A percentile compares a stretch with the other conserved stretches of the same genome.
phyloP scores from a whole-genome alignment of 2,329 filamentous ascomycete species.

The Talaromyces sp. region DNA sequence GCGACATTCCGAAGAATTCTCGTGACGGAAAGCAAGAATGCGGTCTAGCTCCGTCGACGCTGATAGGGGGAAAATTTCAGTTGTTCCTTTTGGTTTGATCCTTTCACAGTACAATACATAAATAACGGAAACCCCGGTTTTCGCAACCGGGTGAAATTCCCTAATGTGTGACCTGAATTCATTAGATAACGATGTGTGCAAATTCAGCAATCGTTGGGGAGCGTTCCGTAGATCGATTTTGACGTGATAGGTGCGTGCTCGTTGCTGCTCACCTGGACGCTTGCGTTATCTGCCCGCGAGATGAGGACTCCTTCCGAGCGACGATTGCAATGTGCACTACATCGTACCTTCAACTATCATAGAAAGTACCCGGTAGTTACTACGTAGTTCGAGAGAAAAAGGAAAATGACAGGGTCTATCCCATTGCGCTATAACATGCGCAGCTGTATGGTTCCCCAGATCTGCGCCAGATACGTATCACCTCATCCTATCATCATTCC shows the following conservation, averaged over 20 bases:
- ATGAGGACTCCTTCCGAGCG: neutral
- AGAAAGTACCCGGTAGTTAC: too few species aligned
- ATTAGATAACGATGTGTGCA: constrained; percentile 9
- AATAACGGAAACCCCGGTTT: constrained; percentile 7
- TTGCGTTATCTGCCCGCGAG: neutral
- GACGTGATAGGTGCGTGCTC: neutral
- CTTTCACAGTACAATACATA: neutral
- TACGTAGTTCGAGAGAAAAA: neutral
- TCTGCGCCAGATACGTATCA: constrained; percentile 15
- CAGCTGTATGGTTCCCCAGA: constrained; percentile 15
- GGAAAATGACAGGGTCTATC: neutral
- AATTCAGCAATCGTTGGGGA: too few species aligned
- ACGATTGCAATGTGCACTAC: neutral
- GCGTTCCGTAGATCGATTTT: neutral
- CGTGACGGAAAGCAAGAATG: constrained; percentile 12
- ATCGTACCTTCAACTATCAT: neutral
- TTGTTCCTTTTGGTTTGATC: neutral
- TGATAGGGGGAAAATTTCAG: neutral
- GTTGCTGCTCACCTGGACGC: neutral
- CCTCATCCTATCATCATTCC: constrained; percentile 19
- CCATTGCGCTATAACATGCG: neutral
- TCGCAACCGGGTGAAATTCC: neutral
- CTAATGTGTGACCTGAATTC: constrained; percentile 1
- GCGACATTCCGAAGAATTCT: constrained; percentile 18
- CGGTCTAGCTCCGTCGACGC: neutral